These are phyloP conservation scores for Kondoa malvinella DNA, from an alignment of 768 basidiomycete species.

Conservation along the genomic window DNA sequence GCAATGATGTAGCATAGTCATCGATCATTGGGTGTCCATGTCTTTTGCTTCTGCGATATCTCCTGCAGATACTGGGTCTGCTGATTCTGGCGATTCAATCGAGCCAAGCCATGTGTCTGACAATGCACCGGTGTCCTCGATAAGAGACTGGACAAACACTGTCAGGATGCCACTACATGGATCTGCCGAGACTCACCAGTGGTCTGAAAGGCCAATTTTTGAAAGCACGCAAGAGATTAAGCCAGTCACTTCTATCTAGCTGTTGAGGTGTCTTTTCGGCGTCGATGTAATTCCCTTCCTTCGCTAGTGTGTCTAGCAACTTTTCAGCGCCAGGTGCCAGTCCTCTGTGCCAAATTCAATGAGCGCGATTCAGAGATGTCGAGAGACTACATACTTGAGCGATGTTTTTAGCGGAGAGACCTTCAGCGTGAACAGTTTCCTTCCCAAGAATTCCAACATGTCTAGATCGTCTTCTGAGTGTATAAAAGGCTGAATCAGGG, in stretches of 20 bases:
- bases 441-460: conserved; percentile 9
- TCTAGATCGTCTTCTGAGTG: conserved; percentile 9
- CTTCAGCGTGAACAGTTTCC: conserved; percentile 12
- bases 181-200: background rate
- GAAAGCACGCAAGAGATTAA: conserved; percentile 5
- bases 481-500: background rate
- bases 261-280: background rate
- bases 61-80: too few relatives aligned
- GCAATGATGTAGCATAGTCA: background rate
- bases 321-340: conserved; percentile 12
- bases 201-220: conserved; percentile 17
- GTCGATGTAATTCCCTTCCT: conserved; percentile 3
- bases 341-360: conserved; percentile 3
- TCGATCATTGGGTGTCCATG: background rate
- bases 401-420: background rate
- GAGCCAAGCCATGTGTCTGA: too few relatives aligned
- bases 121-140: background rate
- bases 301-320: background rate
- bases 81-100: too few relatives aligned
- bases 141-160: background rate
- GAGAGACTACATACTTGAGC: conserved; percentile 8
- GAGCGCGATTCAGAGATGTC: background rate
- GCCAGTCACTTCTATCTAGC: conserved; percentile 11
- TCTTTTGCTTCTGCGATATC: background rate
- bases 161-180: too few relatives aligned